Evolutionary conservation across 106 monocot genomes (phyloP).

Genomic region (Ottelia alismoides): DNA sequence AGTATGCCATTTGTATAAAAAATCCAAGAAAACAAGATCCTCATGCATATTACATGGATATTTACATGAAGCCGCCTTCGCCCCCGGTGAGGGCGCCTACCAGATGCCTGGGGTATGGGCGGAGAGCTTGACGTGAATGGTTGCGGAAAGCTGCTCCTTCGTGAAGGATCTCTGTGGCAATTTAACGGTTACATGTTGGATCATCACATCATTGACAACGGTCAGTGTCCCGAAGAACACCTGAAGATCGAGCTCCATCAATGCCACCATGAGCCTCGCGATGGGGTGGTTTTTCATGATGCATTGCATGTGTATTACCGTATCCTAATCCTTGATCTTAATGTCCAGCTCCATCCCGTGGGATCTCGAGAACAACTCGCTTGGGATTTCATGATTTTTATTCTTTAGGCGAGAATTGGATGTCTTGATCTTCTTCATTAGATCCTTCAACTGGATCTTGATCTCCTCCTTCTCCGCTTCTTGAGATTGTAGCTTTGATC

Average conservation of each 20-base stretch:
- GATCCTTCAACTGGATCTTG: constrained; percentile 15
- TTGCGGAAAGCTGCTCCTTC: constrained; percentile 47
- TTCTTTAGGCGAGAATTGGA: background rate
- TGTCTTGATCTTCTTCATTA: constrained; percentile 34
- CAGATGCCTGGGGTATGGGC: too few species aligned
- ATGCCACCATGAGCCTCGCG: constrained; percentile 40
- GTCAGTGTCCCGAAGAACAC: constrained; percentile 53
- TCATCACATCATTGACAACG: constrained; percentile 48
- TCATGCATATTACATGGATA: too few species aligned
- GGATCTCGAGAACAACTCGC: constrained; percentile 8
- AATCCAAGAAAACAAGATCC: too few species aligned
- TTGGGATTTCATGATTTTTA: too few species aligned
- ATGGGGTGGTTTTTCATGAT: constrained; percentile 45
- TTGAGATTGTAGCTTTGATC: constrained; percentile 17
- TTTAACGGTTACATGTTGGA: too few species aligned
- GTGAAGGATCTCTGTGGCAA: too few species aligned
- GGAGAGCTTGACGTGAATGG: constrained; percentile 25
- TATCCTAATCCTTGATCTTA: constrained; percentile 49
- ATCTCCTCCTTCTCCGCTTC: constrained; percentile 38
- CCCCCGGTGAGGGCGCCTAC: too few species aligned
- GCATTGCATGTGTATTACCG: constrained; percentile 56
- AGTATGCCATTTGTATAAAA: too few species aligned
- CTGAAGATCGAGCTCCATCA: too few species aligned
- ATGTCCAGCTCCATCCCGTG: too few species aligned
- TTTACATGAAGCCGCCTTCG: too few species aligned